Evolutionary conservation across 768 basidiomycete genomes (phyloP), one percentile per base, ranked within the genome.

Genomic region (Mrakia frigida): DNA sequence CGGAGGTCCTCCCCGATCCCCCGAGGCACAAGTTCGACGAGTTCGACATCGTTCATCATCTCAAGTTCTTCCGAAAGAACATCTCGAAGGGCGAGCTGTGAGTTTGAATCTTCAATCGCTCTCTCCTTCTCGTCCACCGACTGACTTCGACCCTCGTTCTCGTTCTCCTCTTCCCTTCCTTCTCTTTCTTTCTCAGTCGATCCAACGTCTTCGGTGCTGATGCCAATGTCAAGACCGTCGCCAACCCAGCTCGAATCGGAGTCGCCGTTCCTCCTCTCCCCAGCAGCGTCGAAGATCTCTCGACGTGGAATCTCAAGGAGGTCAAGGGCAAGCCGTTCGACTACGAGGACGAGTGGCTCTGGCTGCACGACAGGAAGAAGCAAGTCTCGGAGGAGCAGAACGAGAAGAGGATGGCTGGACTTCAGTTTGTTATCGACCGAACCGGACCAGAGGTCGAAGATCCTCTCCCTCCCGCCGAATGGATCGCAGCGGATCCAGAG

Each of bases 51-150:
- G n/a, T 59, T 0, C 73, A 74, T 14, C 77, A 78, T 33, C 41
- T 78, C 59, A 74, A 74, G 61, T 78, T 78, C 53, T 78, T 78
- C 73, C 52, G 77, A 31, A 78, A 78, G 56, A 78, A 78, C 67
- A 65, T 70, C 33, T 35, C 74, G 53, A 78, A 78, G 69, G 68
- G 61, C 46, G 37, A 60, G 13, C 73, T 78, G 77, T 78, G 39
- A 35, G 77, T 70, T 39, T 23, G 31, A 3, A n/a, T 3, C 6
- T 18, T 50, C 46, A 21, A 4, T 21, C 18, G 46, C 46, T 52
- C n/a, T 56, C 67, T 23, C 6, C 25, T 21, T 28, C 6, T 72
- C 31, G 39, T 9, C 18, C 74, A 23, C 4, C 70, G 56, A 9
- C 59, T 53, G 52, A 71, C 46, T 50, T 3, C 46, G 46, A 43